These are phyloP conservation scores for Penstemon newberryi DNA, from an alignment of 257 asterid genomes.

Conservation along the genomic window DNA sequence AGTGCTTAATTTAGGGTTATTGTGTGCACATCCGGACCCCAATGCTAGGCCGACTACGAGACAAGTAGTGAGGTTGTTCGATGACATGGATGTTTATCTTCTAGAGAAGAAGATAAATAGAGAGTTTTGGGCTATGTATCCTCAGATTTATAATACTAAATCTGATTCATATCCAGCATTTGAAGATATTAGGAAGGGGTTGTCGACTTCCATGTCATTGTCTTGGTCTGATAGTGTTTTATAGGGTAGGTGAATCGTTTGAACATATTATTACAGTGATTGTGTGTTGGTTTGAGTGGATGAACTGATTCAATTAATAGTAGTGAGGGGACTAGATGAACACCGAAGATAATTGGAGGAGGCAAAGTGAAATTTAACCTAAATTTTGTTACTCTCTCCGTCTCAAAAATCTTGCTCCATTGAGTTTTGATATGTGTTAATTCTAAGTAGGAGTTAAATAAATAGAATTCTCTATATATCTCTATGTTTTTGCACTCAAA, in stretches of 20 bases:
- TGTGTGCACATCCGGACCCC: constrained; percentile 51
- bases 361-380: too few relatives aligned
- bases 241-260: constrained; percentile 55
- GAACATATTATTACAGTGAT: not conserved
- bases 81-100: constrained; percentile 45
- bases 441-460: too few relatives aligned
- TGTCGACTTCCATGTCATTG: constrained; percentile 45
- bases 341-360: too few relatives aligned
- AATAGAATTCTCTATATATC: too few relatives aligned
- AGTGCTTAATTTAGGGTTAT: constrained; percentile 58
- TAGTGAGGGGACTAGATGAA: too few relatives aligned
- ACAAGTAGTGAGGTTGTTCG: constrained; percentile 60
- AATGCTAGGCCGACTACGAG: constrained; percentile 63
- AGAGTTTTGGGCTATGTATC: constrained; percentile 45
- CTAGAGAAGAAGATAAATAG: constrained; percentile 44
- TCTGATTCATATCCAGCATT: constrained; percentile 61
- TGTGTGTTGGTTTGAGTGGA: not conserved
- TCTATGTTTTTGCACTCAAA: too few relatives aligned
- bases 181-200: constrained; percentile 45
- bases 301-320: too few relatives aligned
- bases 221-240: constrained; percentile 53
- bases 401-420: too few relatives aligned
- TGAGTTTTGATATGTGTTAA: too few relatives aligned
- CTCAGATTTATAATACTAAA: constrained; percentile 33
- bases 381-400: too few relatives aligned